These are phyloP conservation scores for Vaccinium darrowii DNA, from an alignment of 148 eudicot genomes.

Conservation along the genomic window DNA sequence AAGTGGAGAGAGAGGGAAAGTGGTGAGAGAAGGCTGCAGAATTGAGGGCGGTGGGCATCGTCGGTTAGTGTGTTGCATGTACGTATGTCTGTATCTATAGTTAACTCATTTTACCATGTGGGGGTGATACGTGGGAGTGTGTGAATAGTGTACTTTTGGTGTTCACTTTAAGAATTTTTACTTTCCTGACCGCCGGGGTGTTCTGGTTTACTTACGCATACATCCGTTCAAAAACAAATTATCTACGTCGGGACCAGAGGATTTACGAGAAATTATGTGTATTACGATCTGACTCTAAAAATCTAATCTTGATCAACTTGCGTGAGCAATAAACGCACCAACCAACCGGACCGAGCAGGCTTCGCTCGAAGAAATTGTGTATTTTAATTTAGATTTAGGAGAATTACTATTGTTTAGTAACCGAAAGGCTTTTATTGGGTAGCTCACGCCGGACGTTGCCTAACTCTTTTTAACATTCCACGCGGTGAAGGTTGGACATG, in stretches of 20 bases:
- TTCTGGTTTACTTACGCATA: no score
- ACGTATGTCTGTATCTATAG: neutral
- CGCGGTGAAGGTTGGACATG: neutral
- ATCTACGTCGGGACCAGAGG: no score
- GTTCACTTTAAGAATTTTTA: neutral
- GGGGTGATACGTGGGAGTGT: neutral
- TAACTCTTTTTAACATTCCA: neutral
- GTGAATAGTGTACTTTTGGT: neutral
- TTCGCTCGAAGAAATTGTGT: neutral
- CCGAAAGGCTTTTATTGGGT: neutral
- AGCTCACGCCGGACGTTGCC: neutral
- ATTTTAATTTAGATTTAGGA: neutral
- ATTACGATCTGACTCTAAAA: no score
- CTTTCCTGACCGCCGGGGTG: neutral
- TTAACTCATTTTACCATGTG: neutral
- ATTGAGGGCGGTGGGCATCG: conserved; percentile 10
- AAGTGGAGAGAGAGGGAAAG: conserved; percentile 17
- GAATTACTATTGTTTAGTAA: neutral
- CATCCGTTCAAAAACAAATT: no score
- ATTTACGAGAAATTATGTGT: no score
- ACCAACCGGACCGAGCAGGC: no score
- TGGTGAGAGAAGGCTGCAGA: conserved; percentile 18
- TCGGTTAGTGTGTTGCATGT: conserved; percentile 19
- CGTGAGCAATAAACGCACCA: no score
- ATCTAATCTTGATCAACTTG: no score